A percentile compares a stretch with the other conserved stretches of the same genome.
Conservation (phyloP, 139 green algal genomes). For the Limnomonas spitsbergensis region DNA sequence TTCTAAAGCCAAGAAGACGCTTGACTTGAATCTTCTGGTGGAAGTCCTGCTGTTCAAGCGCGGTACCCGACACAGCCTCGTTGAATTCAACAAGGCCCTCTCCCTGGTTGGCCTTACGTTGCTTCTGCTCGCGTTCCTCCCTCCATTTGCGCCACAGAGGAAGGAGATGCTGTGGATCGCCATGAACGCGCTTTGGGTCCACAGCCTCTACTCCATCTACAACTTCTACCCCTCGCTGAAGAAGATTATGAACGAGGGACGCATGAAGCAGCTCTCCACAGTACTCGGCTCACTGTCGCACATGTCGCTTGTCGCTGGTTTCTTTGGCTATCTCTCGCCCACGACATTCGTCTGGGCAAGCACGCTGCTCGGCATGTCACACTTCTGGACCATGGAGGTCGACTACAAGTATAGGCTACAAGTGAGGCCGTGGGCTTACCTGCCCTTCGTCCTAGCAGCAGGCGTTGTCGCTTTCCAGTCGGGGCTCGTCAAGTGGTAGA, state of each 20-base stretch:
- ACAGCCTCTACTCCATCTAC: not conserved
- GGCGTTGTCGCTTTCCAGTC: not conserved
- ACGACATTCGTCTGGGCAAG: not conserved
- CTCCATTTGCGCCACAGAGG: not conserved
- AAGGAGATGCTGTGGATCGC: not conserved
- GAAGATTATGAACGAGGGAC: not conserved
- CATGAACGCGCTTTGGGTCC: not conserved
- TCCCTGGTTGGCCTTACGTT: not conserved
- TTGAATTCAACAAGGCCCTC: not conserved
- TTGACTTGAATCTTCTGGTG: not conserved
- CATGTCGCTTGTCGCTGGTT: not conserved
- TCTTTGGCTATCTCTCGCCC: not conserved
- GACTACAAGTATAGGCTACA: conserved; percentile 3
- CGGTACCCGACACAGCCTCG: not conserved
- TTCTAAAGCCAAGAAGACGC: not conserved
- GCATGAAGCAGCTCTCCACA: not conserved
- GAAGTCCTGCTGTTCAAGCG: not conserved
- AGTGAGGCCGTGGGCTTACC: not conserved
- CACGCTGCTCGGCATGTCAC: not conserved
- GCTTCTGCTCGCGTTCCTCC: not conserved
- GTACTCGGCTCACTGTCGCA: not conserved
- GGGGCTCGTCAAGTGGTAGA: too few species aligned
- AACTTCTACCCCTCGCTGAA: not conserved
- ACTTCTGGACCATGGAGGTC: conserved; percentile 4
- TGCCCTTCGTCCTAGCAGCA: not conserved